These are phyloP conservation scores for Monilinia fructigena DNA, from an alignment of 2,329 filamentous ascomycete species.

Conservation along the genomic window DNA sequence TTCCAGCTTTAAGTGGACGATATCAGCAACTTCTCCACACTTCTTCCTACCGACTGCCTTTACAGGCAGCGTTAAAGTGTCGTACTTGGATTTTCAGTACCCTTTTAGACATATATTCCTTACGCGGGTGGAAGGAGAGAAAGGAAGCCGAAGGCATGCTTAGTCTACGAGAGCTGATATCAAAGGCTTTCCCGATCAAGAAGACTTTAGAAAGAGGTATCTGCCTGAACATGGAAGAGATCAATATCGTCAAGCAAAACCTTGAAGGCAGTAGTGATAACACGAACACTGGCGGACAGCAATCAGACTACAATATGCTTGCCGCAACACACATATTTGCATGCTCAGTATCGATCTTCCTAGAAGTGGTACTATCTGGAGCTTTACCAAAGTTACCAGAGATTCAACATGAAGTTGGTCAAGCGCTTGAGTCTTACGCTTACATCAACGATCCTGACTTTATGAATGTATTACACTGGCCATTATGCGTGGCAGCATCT, in stretches of 20 bases:
- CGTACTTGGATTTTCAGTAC: background rate
- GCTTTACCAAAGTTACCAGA: background rate
- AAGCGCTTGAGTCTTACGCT: background rate
- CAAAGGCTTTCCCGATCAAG: background rate
- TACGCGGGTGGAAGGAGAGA: background rate
- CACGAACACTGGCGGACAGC: background rate
- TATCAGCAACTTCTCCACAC: background rate
- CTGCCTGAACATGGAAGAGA: background rate
- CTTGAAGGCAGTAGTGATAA: background rate
- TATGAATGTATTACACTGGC: background rate
- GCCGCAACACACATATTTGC: background rate
- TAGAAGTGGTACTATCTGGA: constrained; percentile 3
- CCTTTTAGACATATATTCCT: background rate
- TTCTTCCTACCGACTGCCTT: background rate
- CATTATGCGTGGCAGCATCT: constrained; percentile 1
- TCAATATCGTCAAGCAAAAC: background rate
- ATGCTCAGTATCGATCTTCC: background rate
- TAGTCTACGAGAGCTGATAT: background rate
- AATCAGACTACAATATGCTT: background rate
- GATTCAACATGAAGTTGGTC: background rate
- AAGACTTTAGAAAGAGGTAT: background rate
- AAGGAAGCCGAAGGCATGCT: background rate
- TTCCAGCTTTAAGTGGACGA: background rate
- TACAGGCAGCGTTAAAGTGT: background rate
- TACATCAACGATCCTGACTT: background rate